These are phyloP conservation scores for Pythium dissimile DNA, from an alignment of 352 stramenopile species.

Conservation along the genomic window DNA sequence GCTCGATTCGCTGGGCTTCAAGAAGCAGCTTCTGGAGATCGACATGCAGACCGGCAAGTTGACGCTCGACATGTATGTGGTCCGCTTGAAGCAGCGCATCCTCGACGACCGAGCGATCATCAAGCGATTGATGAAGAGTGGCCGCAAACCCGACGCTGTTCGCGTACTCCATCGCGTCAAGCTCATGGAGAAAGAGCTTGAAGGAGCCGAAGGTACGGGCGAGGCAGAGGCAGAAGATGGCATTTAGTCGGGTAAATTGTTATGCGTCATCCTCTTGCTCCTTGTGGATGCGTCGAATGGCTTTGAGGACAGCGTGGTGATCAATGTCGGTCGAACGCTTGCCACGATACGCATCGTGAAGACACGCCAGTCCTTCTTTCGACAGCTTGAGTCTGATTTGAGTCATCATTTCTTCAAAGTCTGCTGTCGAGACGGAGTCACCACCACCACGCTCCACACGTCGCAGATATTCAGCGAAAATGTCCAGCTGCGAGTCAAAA, in stretches of 20 bases:
- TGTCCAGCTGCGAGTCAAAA: slow-evolving; percentile 60
- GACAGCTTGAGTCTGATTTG: slow-evolving; percentile 53
- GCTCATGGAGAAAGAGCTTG: slow-evolving; percentile 73
- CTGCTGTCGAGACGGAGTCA: slow-evolving; percentile 33
- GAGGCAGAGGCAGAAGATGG: slow-evolving; percentile 14
- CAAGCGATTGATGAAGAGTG: slow-evolving; percentile 34
- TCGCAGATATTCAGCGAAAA: slow-evolving; percentile 57
- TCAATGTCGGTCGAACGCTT: neutral
- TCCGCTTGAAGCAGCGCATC: slow-evolving; percentile 45
- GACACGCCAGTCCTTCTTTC: slow-evolving; percentile 29
- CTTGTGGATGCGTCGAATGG: slow-evolving; percentile 8
- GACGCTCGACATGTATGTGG: slow-evolving; percentile 68
- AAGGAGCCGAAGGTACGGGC: slow-evolving; percentile 30
- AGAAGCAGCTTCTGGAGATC: slow-evolving; percentile 81
- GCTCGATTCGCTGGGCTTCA: slow-evolving; percentile 62
- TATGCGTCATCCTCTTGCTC: slow-evolving; percentile 18
- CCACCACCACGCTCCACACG: slow-evolving; percentile 24
- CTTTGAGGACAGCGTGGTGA: slow-evolving; percentile 16
- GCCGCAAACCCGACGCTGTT: slow-evolving; percentile 51
- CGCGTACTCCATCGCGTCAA: slow-evolving; percentile 73
- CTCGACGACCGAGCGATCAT: slow-evolving; percentile 47
- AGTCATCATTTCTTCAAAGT: slow-evolving; percentile 44
- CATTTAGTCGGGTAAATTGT: too few relatives aligned
- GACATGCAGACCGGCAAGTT: slow-evolving; percentile 80
- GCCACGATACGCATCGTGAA: slow-evolving; percentile 32